Evolutionary conservation across 2,329 filamentous ascomycete genomes (phyloP), one percentile per base, ranked within the genome.

Genomic region (Diaporthe velutina): DNA sequence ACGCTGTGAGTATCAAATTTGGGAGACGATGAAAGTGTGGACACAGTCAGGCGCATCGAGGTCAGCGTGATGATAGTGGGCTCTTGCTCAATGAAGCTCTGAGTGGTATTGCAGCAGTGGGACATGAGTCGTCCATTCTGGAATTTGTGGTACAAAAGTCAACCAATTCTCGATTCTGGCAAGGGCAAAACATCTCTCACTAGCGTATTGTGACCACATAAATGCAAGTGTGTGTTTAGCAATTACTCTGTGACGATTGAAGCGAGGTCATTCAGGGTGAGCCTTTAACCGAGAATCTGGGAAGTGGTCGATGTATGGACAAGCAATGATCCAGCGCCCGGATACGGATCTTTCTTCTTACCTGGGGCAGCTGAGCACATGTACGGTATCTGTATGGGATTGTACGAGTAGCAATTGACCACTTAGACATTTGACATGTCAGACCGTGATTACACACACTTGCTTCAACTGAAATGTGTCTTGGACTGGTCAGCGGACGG

Each of bases 301-400:
- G 45, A 13, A 64, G 6, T 7, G n/a, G 25, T 17, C 25, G n/a
- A 12, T 8, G 58, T 17, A 30, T 25, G 61, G 42, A 52, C 61
- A 52, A 67, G 61, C 42, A 67, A 50, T 67, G 61, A 67, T 67
- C 61, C 61, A 50, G 45, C 17, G 13, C n/a, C 30, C 12, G 45
- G 45, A 38, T 35, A 19, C 61, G 42, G 61, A 67, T 35, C 28
- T 15, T 7, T 33, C 6, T 45, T 33, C 13, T 38, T 12, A 42
- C 17, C 22, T 50, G 30, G 28, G 12, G 19, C 35, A 48, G 40
- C 40, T n/a, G 42, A 50, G n/a, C 12, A 40, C 12, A 22, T 17
- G 30, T 6, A n/a, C 17, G 28, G 25, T 13, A 3, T 15, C 17
- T 60, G 6, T 40, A 17, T 25, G 22, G n/a, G 35, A 40, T 3